phyloP scores from a whole-genome alignment of 345 rosid genomes.

The Pugionium dolabratum region DNA sequence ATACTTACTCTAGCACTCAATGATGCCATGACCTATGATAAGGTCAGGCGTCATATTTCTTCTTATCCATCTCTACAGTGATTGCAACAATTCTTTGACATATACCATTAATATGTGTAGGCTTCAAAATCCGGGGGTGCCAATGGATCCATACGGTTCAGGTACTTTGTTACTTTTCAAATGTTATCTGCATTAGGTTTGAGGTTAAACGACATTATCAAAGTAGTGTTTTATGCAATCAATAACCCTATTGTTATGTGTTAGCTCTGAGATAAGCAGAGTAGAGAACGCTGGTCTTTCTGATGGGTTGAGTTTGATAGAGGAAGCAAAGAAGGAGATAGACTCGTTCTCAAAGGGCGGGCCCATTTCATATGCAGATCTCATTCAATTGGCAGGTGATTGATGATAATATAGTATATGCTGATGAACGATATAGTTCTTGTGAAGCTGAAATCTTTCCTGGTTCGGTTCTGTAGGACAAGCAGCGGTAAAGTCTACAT shows the following conservation, averaged over 20 bases:
- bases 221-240: neutral
- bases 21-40: conserved; percentile 83
- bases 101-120: conserved; percentile 40
- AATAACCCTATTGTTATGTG: conserved; percentile 26
- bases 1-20: conserved; percentile 73
- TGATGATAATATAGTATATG: neutral
- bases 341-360: conserved; percentile 91
- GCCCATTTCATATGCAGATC: conserved; percentile 82
- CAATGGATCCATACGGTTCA: conserved; percentile 86
- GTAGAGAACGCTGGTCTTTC: conserved; percentile 80
- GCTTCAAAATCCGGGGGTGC: conserved; percentile 94
- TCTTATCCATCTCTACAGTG: conserved; percentile 14
- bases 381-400: conserved; percentile 71
- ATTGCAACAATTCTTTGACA: conserved; percentile 2
- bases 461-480: conserved; percentile 50
- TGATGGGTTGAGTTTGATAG: conserved; percentile 58
- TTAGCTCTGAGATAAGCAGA: conserved; percentile 93
- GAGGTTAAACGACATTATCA: neutral
- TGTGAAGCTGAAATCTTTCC: conserved; percentile 12
- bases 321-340: conserved; percentile 69
- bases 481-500: conserved; percentile 73
- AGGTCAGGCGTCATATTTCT: conserved; percentile 55
- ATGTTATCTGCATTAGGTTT: conserved; percentile 2
- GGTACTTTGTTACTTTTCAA: conserved; percentile 49
- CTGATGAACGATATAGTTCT: neutral